Evolutionary conservation across 2,329 filamentous ascomycete genomes (phyloP).

Genomic region (Xylariales sp.): DNA sequence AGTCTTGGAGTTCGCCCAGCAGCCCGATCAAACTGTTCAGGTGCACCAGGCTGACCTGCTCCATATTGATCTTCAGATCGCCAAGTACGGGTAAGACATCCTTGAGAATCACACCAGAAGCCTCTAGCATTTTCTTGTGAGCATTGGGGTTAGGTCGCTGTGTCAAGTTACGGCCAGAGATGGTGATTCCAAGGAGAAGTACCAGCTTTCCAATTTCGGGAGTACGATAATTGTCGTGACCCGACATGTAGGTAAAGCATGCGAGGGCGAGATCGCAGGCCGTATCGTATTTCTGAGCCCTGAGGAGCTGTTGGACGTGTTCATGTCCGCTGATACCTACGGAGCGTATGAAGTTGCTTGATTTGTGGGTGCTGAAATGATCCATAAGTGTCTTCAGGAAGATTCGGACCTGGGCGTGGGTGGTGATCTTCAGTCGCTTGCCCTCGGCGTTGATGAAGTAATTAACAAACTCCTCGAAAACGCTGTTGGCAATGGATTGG

Average conservation of each 20-base stretch:
- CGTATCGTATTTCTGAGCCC: conserved; percentile 21
- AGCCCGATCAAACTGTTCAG: conserved; percentile 36
- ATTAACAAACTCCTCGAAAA: conserved; percentile 23
- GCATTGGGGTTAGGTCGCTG: conserved; percentile 25
- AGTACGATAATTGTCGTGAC: conserved; percentile 23
- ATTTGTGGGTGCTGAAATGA: conserved; percentile 28
- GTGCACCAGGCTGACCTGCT: conserved; percentile 32
- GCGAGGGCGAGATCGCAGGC: conserved; percentile 27
- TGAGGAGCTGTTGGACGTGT: conserved; percentile 21
- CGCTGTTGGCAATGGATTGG: conserved; percentile 16
- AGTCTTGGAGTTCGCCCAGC: conserved; percentile 39
- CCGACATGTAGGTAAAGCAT: conserved; percentile 27
- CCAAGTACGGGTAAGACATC: conserved; percentile 24
- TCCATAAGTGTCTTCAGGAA: conserved; percentile 25
- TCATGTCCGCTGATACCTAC: conserved; percentile 28
- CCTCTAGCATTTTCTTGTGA: conserved; percentile 32
- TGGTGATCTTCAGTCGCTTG: conserved; percentile 20
- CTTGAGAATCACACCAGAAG: conserved; percentile 34
- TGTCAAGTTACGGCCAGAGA: conserved; percentile 30
- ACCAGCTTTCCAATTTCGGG: conserved; percentile 27
- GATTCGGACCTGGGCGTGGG: conserved; percentile 22
- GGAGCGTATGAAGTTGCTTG: conserved; percentile 28
- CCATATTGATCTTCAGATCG: conserved; percentile 35
- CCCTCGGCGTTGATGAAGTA: conserved; percentile 28
- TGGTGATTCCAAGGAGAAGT: conserved; percentile 25